Evolutionary conservation across 306 rosid genomes (phyloP).

Genomic region (Gastrolobium bilobum): DNA sequence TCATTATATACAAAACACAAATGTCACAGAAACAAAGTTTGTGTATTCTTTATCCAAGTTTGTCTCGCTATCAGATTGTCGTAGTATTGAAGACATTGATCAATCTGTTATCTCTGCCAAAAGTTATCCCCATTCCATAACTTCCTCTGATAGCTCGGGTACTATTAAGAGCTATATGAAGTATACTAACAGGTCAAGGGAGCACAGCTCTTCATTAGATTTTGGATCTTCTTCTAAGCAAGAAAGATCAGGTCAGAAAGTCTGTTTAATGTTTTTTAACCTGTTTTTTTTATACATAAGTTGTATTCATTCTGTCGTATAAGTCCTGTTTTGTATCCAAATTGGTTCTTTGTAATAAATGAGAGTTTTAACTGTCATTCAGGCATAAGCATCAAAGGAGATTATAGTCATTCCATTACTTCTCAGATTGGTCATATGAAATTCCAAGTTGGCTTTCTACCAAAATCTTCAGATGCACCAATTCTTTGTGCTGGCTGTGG

Average conservation of each 20-base stretch:
- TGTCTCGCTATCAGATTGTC: constrained; percentile 54
- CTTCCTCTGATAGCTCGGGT: constrained; percentile 52
- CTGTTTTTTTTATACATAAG: background rate
- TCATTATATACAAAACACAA: constrained; percentile 45
- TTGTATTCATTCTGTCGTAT: background rate
- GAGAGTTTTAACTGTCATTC: constrained; percentile 42
- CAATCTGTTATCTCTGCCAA: constrained; percentile 49
- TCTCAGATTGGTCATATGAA: constrained; percentile 58
- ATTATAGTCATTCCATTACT: constrained; percentile 38
- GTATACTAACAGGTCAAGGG: constrained; percentile 46
- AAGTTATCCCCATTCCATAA: constrained; percentile 45
- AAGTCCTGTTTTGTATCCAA: background rate
- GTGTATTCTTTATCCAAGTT: constrained; percentile 63
- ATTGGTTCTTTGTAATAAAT: constrained; percentile 21
- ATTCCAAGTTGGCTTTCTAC: constrained; percentile 44
- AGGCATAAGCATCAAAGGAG: constrained; percentile 56
- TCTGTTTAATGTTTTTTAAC: background rate
- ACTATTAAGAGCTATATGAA: constrained; percentile 37
- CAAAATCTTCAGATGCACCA: constrained; percentile 64
- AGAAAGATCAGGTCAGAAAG: constrained; percentile 66
- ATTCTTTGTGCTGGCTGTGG: constrained; percentile 82
- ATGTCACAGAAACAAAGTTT: constrained; percentile 52
- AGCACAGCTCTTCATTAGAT: constrained; percentile 47
- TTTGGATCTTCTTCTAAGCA: constrained; percentile 53
- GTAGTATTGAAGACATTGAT: constrained; percentile 49